phyloP scores from a whole-genome alignment of 306 rosid species.

The Prunus fruticosa region DNA sequence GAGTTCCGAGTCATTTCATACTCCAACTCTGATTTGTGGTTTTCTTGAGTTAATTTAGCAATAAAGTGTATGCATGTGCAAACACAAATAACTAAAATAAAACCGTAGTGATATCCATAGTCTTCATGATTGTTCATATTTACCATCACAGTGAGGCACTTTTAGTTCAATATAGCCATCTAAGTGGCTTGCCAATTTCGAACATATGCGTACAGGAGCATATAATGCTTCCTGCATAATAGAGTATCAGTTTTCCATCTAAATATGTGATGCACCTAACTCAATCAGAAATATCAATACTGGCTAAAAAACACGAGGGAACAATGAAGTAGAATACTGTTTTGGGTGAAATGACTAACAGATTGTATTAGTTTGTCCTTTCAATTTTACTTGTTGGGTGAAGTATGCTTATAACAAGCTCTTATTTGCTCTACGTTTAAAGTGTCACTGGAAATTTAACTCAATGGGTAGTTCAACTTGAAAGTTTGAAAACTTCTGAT shows the following conservation, averaged over 20 bases:
- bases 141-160: neutral
- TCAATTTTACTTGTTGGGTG: neutral
- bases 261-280: neutral
- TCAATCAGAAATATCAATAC: neutral
- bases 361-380: neutral
- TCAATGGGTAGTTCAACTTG: neutral
- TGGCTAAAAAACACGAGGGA: neutral
- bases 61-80: neutral
- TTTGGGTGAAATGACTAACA: neutral
- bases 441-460: neutral
- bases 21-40: neutral
- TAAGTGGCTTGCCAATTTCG: neutral
- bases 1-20: neutral
- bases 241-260: neutral
- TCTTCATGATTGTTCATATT: neutral
- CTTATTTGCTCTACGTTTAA: neutral
- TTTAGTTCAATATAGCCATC: neutral
- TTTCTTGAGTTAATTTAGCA: constrained; percentile 1
- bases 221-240: neutral
- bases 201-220: neutral
- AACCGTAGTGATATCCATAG: too few species aligned
- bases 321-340: neutral
- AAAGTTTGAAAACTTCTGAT: neutral
- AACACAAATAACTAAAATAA: neutral
- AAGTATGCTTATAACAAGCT: neutral